These are phyloP conservation scores for Dactylellina drechsleri DNA, from an alignment of 2,329 filamentous ascomycete genomes.

Conservation along the genomic window DNA sequence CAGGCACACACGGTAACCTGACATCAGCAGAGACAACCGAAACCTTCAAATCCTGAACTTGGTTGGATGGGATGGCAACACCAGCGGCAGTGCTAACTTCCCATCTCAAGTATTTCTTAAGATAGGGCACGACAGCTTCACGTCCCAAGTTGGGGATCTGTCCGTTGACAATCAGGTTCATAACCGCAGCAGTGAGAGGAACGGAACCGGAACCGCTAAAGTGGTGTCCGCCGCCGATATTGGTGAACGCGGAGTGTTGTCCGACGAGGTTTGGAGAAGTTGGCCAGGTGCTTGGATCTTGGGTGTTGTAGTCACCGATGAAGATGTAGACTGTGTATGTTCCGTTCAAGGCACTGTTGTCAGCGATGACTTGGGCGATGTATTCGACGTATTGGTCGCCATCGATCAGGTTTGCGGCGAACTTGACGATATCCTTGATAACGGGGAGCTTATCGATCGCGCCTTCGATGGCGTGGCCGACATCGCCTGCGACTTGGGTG, in stretches of 20 bases:
- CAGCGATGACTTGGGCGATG: constrained; percentile 60
- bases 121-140: constrained; percentile 59
- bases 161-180: constrained; percentile 58
- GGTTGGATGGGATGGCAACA: constrained; percentile 34
- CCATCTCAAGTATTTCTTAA: constrained; percentile 60
- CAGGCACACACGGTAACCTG: constrained; percentile 35
- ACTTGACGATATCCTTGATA: constrained; percentile 29
- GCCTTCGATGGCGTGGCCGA: constrained; percentile 21
- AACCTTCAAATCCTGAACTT: constrained; percentile 38
- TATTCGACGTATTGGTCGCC: constrained; percentile 60
- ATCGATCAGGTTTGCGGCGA: constrained; percentile 41
- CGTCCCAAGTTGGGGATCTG: constrained; percentile 59
- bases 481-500: constrained; percentile 9
- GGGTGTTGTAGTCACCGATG: constrained; percentile 60
- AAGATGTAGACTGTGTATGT: constrained; percentile 62
- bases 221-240: constrained; percentile 55
- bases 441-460: constrained; percentile 44
- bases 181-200: constrained; percentile 61
- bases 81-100: constrained; percentile 43
- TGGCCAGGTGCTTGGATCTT: constrained; percentile 60
- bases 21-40: constrained; percentile 46
- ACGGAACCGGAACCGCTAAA: constrained; percentile 62
- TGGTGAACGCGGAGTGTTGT: constrained; percentile 62
- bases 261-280: constrained; percentile 63
- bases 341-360: constrained; percentile 60